Conservation (phyloP, 108 stramenopile genomes). For the Fragilaria radians region DNA sequence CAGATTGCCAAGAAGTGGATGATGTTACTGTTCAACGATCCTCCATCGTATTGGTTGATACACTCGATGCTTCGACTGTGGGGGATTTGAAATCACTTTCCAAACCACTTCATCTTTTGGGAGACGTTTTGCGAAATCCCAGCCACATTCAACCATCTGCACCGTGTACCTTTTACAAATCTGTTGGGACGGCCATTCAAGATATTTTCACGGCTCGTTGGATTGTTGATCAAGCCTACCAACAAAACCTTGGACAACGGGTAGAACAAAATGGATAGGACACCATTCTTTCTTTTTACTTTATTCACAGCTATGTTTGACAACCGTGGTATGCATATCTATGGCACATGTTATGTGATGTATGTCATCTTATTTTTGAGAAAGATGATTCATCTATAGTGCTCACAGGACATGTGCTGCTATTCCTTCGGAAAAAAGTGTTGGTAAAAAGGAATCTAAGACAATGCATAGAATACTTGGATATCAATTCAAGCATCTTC, state of each 20-base stretch:
- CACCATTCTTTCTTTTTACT: too few species aligned
- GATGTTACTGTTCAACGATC: conserved; percentile 20
- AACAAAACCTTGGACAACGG: conserved; percentile 33
- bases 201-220: conserved; percentile 61
- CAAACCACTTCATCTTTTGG: background rate
- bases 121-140: background rate
- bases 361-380: too few species aligned
- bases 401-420: too few species aligned
- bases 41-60: conserved; percentile 56
- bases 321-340: too few species aligned
- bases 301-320: too few species aligned
- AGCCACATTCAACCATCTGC: background rate
- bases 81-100: conserved; percentile 63
- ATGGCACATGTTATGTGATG: too few species aligned
- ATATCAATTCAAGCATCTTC: too few species aligned
- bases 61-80: conserved; percentile 59
- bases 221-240: conserved; percentile 27
- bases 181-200: conserved; percentile 71
- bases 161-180: conserved; percentile 69
- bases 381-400: too few species aligned
- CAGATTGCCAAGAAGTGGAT: conserved; percentile 67
- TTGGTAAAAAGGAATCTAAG: too few species aligned
- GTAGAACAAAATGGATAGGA: too few species aligned
- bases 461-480: too few species aligned
- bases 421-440: too few species aligned